phyloP scores from a whole-genome alignment of 139 green algal species.

The Chlorella vulgaris region DNA sequence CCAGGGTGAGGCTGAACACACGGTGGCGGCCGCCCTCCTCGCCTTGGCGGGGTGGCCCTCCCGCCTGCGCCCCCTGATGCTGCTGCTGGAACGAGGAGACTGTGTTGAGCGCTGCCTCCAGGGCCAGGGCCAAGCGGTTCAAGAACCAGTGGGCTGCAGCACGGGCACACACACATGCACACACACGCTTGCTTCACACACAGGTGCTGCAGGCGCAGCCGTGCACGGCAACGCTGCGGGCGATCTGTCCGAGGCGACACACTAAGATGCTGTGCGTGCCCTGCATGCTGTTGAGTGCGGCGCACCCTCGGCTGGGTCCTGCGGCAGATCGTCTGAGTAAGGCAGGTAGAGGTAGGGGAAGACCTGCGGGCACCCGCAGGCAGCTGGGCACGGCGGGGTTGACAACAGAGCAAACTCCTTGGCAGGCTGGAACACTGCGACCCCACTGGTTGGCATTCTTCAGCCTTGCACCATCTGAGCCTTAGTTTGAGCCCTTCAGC shows the following conservation, averaged over 20 bases:
- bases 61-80: constrained; percentile 27
- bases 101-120: not conserved
- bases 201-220: not conserved
- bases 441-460: too few species aligned
- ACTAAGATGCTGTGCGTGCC: too few species aligned
- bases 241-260: too few species aligned
- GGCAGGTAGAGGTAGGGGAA: constrained; percentile 96
- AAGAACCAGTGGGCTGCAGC: constrained; percentile 20
- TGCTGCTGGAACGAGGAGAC: constrained; percentile 7
- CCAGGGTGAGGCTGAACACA: constrained; percentile 76
- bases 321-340: constrained; percentile 81
- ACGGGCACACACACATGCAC: not conserved
- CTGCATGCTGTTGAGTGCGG: not conserved
- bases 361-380: constrained; percentile 59
- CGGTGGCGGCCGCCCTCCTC: constrained; percentile 52
- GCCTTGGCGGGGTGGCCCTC: too few species aligned
- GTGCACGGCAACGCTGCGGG: not conserved
- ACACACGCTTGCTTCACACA: not conserved
- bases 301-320: constrained; percentile 63
- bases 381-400: too few species aligned
- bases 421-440: too few species aligned
- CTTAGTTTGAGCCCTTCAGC: too few species aligned
- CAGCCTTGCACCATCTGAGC: too few species aligned
- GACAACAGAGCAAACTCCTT: too few species aligned
- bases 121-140: constrained; percentile 19